Percentiles rank a stretch among this genome's conserved stretches.
Conservation (phyloP, 306 rosid genomes). For the Vicia faba region DNA sequence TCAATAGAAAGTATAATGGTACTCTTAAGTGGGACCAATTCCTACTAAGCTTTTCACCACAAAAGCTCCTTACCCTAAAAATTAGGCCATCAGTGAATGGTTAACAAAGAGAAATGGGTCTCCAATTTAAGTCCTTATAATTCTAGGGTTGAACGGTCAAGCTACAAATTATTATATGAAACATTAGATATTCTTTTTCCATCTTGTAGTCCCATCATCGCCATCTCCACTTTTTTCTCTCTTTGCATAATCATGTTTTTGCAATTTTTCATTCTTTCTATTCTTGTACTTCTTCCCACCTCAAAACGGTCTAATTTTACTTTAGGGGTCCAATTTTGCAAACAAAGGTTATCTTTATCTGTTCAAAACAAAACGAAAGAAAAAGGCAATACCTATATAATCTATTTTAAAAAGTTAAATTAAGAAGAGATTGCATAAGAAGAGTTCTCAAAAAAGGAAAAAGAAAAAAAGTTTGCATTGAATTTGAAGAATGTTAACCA, state of each 20-base stretch:
- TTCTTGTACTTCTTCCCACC: background rate
- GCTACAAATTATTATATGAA: conserved; percentile 67
- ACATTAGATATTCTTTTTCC: conserved; percentile 53
- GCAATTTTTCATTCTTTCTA: conserved; percentile 11
- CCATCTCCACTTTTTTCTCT: conserved; percentile 15
- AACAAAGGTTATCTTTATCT: background rate
- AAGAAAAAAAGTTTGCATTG: conserved; percentile 1
- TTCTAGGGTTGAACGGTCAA: conserved; percentile 84
- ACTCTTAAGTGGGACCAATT: conserved; percentile 43
- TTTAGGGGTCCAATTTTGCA: background rate
- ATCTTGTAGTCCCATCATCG: conserved; percentile 1
- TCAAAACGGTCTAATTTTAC: background rate
- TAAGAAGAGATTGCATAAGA: too few species aligned
- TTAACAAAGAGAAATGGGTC: conserved; percentile 49
- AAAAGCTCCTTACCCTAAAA: conserved; percentile 45
- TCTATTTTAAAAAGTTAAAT: background rate
- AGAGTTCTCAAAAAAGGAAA: too few species aligned
- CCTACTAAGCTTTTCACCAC: conserved; percentile 33
- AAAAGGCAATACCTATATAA: background rate
- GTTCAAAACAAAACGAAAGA: background rate
- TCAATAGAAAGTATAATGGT: conserved; percentile 56
- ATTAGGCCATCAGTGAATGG: conserved; percentile 53
- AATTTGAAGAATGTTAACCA: background rate
- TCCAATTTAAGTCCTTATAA: conserved; percentile 34
- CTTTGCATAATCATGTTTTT: conserved; percentile 6